These are phyloP conservation scores for Paulownia fortunei DNA, from an alignment of 257 asterid species.

Conservation along the genomic window DNA sequence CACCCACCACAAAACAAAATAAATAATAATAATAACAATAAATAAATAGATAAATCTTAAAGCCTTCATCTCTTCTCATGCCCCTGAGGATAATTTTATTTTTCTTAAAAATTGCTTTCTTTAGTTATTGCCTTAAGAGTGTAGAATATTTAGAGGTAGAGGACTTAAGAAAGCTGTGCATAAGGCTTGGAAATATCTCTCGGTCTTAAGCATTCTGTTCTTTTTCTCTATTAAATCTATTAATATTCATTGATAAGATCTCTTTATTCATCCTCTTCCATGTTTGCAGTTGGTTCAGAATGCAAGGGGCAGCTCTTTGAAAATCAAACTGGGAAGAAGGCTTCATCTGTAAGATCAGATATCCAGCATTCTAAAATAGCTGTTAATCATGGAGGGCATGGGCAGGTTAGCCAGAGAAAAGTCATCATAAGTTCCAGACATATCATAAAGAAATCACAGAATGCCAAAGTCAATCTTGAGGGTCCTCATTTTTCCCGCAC, in stretches of 20 bases:
- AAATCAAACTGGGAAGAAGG: slow-evolving; percentile 35
- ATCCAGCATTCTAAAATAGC: slow-evolving; percentile 27
- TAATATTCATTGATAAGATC: neutral
- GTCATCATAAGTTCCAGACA: slow-evolving; percentile 38
- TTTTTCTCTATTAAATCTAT: neutral
- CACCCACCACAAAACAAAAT: too few relatives aligned
- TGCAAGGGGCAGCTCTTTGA: slow-evolving; percentile 45
- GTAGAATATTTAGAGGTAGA: neutral
- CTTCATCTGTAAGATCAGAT: slow-evolving; percentile 34
- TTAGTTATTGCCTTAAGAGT: neutral
- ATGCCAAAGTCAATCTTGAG: slow-evolving; percentile 48
- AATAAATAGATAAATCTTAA: neutral
- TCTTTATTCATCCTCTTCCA: slow-evolving; percentile 15
- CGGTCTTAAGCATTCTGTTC: neutral
- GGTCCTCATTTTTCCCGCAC: slow-evolving; percentile 52
- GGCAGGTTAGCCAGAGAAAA: slow-evolving; percentile 38
- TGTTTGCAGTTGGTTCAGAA: slow-evolving; percentile 38
- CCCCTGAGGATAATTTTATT: neutral
- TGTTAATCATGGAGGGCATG: slow-evolving; percentile 35
- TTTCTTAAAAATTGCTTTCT: neutral
- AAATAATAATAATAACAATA: too few relatives aligned
- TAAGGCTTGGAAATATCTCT: neutral
- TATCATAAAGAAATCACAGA: slow-evolving; percentile 43
- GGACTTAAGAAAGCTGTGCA: neutral
- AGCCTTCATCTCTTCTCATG: neutral